Evolutionary conservation across 441 rosid species (phyloP).

Genomic region (Jatropha multifida): DNA sequence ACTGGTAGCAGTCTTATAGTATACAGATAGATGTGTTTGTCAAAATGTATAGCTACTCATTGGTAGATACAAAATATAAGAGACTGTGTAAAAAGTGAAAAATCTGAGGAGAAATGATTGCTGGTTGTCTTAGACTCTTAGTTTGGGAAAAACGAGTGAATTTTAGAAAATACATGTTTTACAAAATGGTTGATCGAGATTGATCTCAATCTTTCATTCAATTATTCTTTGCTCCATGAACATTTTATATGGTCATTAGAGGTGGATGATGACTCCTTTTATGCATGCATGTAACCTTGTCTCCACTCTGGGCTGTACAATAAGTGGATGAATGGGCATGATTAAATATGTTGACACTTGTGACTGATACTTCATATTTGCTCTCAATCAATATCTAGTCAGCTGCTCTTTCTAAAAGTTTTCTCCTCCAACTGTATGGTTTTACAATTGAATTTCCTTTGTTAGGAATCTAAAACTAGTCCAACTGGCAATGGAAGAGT

Average conservation of each 20-base stretch:
- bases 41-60: neutral
- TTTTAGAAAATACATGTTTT: neutral
- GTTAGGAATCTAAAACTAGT: constrained; percentile 46
- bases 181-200: neutral
- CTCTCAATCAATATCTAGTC: neutral
- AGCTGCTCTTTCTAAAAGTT: constrained; percentile 13
- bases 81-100: constrained; percentile 7
- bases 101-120: neutral
- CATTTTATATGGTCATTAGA: neutral
- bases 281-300: neutral
- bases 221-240: neutral
- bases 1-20: constrained; percentile 9
- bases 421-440: neutral
- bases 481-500: constrained; percentile 56
- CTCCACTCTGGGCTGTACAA: neutral
- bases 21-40: neutral
- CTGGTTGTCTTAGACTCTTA: constrained; percentile 6
- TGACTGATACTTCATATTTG: neutral
- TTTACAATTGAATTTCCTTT: constrained; percentile 11
- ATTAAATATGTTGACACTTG: neutral
- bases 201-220: neutral
- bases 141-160: neutral
- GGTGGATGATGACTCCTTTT: neutral
- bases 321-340: neutral
- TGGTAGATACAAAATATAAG: neutral